phyloP scores from a whole-genome alignment of 441 rosid species.

The Codiaeum variegatum region DNA sequence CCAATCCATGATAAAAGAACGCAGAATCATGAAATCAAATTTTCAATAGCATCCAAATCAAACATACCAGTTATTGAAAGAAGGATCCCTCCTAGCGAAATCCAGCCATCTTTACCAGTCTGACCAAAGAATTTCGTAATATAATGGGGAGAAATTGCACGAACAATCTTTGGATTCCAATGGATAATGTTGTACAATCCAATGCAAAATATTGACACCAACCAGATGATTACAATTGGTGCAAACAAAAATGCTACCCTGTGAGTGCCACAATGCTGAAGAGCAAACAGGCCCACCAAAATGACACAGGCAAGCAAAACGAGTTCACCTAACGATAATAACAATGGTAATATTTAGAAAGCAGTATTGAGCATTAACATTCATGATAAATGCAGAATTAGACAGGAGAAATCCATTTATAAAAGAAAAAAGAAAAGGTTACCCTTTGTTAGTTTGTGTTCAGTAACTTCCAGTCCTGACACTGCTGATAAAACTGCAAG shows the following conservation, averaged over 20 bases:
- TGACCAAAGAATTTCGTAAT: conserved; percentile 62
- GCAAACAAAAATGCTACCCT: conserved; percentile 86
- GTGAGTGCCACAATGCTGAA: conserved; percentile 88
- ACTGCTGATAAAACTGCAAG: conserved; percentile 80
- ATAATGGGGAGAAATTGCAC: conserved; percentile 74
- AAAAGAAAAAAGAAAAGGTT: conserved; percentile 16
- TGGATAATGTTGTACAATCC: conserved; percentile 66
- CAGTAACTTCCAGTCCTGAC: conserved; percentile 65
- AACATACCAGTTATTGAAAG: conserved; percentile 77
- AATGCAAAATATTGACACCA: conserved; percentile 54
- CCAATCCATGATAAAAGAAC: conserved; percentile 15
- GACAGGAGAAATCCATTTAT: background rate
- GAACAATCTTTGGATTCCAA: conserved; percentile 73
- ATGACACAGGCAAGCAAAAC: conserved; percentile 70
- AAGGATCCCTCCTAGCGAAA: conserved; percentile 91
- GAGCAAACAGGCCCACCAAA: conserved; percentile 85
- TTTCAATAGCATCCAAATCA: conserved; percentile 19
- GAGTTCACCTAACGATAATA: conserved; percentile 45
- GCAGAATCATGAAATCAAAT: conserved; percentile 4
- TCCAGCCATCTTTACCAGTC: conserved; percentile 85
- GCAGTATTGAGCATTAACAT: conserved; percentile 8
- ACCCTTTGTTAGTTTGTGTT: conserved; percentile 50
- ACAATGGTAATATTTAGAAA: background rate
- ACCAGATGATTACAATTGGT: conserved; percentile 78
- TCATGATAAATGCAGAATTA: background rate